Percentiles rank a stretch among this genome's conserved stretches.
Conservation (phyloP, 257 asterid species). For the Solanum bukasovii region DNA sequence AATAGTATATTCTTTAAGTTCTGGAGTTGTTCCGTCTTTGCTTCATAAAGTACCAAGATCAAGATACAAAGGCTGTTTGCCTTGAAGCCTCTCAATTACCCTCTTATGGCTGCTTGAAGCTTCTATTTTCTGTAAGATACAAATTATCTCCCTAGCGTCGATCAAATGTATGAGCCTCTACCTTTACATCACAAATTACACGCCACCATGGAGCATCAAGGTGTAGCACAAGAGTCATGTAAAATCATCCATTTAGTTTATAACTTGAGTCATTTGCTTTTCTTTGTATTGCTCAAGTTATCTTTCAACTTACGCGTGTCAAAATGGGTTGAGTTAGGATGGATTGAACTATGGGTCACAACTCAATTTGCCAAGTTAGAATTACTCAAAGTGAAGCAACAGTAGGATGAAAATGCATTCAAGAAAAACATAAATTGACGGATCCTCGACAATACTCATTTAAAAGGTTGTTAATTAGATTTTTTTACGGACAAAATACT, state of each 20-base stretch:
- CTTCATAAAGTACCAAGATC: background rate
- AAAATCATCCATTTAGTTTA: background rate
- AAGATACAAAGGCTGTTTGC: background rate
- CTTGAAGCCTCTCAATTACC: background rate
- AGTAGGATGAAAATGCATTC: background rate
- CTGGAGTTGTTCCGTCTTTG: background rate
- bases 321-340: too few relatives aligned
- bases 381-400: background rate
- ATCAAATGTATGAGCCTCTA: background rate
- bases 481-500: background rate
- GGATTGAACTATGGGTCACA: background rate
- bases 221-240: background rate
- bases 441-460: background rate
- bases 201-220: background rate
- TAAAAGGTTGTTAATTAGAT: background rate
- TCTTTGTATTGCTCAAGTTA: background rate
- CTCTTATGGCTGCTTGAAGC: background rate
- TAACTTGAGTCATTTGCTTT: background rate
- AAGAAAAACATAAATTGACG: background rate
- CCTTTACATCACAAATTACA: background rate
- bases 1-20: background rate
- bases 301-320: background rate
- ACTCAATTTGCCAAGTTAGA: background rate
- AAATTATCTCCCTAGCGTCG: background rate
- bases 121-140: background rate